Evolutionary conservation across 2,329 filamentous ascomycete species (phyloP).

Genomic region (Aspergillus sp.): DNA sequence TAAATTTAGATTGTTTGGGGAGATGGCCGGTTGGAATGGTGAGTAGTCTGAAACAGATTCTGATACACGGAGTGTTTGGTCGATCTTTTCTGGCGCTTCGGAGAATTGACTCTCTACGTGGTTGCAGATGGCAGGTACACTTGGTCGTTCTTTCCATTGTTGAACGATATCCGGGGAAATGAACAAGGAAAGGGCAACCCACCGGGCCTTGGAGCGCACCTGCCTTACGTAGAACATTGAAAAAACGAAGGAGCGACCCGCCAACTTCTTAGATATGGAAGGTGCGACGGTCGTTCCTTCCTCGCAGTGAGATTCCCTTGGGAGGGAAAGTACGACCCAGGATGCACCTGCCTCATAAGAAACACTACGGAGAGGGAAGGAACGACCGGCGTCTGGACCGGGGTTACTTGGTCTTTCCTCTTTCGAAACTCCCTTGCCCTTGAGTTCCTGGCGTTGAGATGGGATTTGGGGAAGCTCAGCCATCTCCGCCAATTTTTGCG

Average conservation of each 20-base stretch:
- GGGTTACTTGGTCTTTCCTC: neutral
- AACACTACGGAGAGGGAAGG: neutral
- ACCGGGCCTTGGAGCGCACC: too few species aligned
- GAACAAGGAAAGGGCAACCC: too few species aligned
- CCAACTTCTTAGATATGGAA: neutral
- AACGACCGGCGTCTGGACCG: neutral
- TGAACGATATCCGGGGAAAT: too few species aligned
- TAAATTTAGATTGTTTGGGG: neutral
- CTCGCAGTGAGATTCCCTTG: neutral
- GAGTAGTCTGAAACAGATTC: neutral
- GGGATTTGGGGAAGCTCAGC: neutral
- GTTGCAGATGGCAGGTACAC: neutral
- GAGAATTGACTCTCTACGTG: neutral
- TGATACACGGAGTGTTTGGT: neutral
- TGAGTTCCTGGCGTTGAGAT: neutral
- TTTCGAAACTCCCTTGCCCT: neutral
- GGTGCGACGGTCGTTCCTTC: neutral
- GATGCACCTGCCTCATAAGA: neutral
- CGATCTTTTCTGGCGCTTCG: neutral
- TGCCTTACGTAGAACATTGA: neutral
- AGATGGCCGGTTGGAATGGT: neutral
- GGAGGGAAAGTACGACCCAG: neutral
- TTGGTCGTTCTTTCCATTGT: neutral
- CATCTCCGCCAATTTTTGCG: neutral
- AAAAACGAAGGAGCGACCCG: neutral